A percentile compares a stretch with the other conserved stretches of the same genome.
Conservation (phyloP, 441 rosid species). For the Pelargonium citronellum region DNA sequence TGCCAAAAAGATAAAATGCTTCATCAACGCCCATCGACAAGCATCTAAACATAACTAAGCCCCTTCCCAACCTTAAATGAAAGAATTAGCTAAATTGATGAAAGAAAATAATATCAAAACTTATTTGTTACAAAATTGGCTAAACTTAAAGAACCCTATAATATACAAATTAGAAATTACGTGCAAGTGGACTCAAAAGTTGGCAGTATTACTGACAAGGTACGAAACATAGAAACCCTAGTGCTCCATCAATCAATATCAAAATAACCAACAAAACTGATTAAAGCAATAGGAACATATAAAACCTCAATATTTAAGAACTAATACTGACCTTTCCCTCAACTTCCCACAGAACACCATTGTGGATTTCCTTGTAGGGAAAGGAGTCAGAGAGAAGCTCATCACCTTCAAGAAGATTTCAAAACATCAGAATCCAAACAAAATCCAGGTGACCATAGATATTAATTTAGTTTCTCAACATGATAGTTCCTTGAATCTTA, state of each 20-base stretch:
- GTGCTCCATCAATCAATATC: neutral
- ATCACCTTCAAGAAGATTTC: neutral
- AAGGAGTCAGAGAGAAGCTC: slow-evolving; percentile 5
- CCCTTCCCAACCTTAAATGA: neutral
- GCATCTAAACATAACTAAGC: neutral
- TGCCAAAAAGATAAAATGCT: slow-evolving; percentile 17
- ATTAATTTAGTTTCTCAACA: neutral
- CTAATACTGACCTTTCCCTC: slow-evolving; percentile 6
- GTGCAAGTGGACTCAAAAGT: too few species aligned
- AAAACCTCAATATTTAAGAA: neutral
- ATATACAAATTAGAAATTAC: too few species aligned
- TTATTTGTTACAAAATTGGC: too few species aligned
- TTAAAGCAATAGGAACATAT: neutral
- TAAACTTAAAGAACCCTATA: too few species aligned
- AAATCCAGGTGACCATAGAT: neutral
- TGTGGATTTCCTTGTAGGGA: slow-evolving; percentile 4
- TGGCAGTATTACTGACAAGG: too few species aligned
- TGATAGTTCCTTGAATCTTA: neutral
- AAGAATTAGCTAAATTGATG: too few species aligned
- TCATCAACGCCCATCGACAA: neutral
- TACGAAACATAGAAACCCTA: too few species aligned
- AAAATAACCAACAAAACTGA: neutral
- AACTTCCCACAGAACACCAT: slow-evolving; percentile 9
- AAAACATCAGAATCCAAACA: neutral
- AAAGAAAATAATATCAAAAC: too few species aligned